Base-by-base conservation (phyloP, 2,329 filamentous ascomycete genomes). In the Diaporthe humulicola region DNA sequence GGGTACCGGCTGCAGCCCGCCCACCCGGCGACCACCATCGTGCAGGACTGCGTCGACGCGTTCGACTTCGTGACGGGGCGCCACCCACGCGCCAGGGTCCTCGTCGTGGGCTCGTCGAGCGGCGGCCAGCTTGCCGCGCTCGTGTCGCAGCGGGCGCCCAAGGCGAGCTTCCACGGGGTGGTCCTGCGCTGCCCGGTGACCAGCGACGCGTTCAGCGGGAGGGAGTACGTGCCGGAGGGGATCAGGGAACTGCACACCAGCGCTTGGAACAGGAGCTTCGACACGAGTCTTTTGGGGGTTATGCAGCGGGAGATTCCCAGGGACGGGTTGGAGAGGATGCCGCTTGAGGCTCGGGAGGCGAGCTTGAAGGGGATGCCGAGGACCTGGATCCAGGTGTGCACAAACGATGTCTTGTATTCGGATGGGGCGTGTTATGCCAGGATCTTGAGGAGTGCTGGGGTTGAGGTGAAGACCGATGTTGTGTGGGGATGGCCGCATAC, bases 371-470 rank as follows among this genome's bases (percentile, higher is more conserved):
- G 74, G 2, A 78, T 85, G 76, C 84, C 86, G 73, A 81, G 82
- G 73, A 86, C 86, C 58, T 89, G 85, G 84, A 83, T 89, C 22
- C 88, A 89, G 80, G 80, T 88, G 6, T 86, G 84, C 74, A 87
- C 85, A 12, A 89, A 89, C 70, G 88, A 90, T 76, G 84, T 85
- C 54, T 83, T 88, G 75, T 89, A 88, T 79, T 87, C 86, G 28
- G 88, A 89, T 78, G 87, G 88, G 14, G 76, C 87, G 12, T 89
- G 87, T 76, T 88, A 88, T 77, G 87, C 85, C 5, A 84, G 85
- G 78, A 79, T 82, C 4, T 78, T 89, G 74, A 81, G 79, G 54
- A 79, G 82, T 17, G 83, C 81, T 5, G 85, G 84, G 15, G 82
- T 84, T 0, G 82, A 85, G 17, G 84, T 88, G 0, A 82, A 79